phyloP scores from a whole-genome alignment of 2,329 filamentous ascomycete genomes.

The Fusarium brachygibbosum region DNA sequence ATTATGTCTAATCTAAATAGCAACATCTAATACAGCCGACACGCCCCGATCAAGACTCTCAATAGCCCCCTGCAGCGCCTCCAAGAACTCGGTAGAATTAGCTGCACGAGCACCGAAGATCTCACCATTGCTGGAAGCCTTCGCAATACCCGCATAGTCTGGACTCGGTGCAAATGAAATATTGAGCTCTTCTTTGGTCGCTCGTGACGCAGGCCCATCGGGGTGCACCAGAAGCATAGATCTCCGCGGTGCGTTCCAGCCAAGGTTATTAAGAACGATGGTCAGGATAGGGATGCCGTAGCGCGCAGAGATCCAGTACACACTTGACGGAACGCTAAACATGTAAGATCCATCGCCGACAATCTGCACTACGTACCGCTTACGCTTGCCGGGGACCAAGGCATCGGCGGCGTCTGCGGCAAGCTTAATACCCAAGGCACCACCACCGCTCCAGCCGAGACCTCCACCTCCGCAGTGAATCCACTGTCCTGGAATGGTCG shows the following conservation, averaged over 20 bases:
- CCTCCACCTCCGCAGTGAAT: constrained; percentile 25
- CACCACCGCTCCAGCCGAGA: constrained; percentile 27
- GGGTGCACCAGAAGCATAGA: constrained; percentile 17
- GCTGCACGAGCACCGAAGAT: constrained; percentile 9
- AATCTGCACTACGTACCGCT: constrained; percentile 17
- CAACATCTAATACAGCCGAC: constrained; percentile 14
- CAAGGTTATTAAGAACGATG: constrained; percentile 24
- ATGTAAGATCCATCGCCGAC: constrained; percentile 32
- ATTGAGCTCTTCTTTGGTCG: constrained; percentile 15
- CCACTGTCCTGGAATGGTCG: constrained; percentile 20
- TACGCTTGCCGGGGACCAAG: background rate
- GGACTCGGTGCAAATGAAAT: constrained; percentile 22
- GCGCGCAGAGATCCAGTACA: constrained; percentile 29
- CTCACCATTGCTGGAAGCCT: constrained; percentile 1
- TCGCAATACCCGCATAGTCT: constrained; percentile 16
- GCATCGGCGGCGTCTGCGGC: constrained; percentile 14
- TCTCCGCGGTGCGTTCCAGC: constrained; percentile 15
- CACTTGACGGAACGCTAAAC: constrained; percentile 23
- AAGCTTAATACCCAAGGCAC: constrained; percentile 12
- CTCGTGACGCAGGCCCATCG: constrained; percentile 13
- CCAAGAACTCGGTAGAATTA: background rate
- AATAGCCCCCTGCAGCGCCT: background rate
- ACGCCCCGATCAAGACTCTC: constrained; percentile 17
- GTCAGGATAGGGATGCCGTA: constrained; percentile 23
- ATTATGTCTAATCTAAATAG: background rate